Evolutionary conservation across 2,329 filamentous ascomycete genomes (phyloP).

Genomic region (Aspergillus aculeatinus): DNA sequence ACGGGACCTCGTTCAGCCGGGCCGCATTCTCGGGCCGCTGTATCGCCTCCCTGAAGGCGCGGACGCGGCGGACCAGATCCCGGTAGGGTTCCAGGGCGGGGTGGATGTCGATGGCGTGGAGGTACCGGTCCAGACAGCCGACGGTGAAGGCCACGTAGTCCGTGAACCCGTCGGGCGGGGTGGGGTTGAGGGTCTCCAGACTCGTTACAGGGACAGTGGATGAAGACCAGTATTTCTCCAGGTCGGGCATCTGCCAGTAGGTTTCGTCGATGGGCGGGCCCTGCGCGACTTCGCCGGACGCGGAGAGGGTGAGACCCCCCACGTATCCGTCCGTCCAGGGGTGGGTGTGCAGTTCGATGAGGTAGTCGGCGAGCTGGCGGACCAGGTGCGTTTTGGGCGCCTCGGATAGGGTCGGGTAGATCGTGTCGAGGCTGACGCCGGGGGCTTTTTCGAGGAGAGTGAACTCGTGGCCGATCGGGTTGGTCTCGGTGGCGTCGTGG

Average conservation of each 20-base stretch:
- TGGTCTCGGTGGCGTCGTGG: slow-evolving; percentile 28
- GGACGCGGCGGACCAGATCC: background rate
- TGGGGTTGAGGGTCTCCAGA: background rate
- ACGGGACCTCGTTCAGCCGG: slow-evolving; percentile 21
- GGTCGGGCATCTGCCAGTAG: slow-evolving; percentile 37
- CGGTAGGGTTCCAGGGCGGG: background rate
- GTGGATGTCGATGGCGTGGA: slow-evolving; percentile 1
- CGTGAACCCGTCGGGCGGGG: background rate
- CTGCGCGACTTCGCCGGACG: slow-evolving; percentile 20
- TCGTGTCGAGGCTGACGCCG: background rate
- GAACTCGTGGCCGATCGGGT: slow-evolving; percentile 34
- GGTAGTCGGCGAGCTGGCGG: background rate
- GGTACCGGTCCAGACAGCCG: slow-evolving; percentile 22
- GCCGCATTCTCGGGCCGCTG: background rate
- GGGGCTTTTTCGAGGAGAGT: slow-evolving; percentile 31
- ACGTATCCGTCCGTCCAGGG: background rate
- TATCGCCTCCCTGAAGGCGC: background rate
- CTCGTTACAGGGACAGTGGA: background rate
- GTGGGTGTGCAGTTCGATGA: background rate
- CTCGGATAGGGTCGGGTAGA: background rate
- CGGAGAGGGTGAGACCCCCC: background rate
- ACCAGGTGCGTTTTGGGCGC: background rate
- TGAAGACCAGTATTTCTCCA: slow-evolving; percentile 25
- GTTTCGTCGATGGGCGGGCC: slow-evolving; percentile 38
- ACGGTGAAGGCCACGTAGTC: background rate